A percentile compares a stretch with the other conserved stretches of the same genome.
phyloP scores from a whole-genome alignment of 208 protist genomes.

The Crithidia bombi region DNA sequence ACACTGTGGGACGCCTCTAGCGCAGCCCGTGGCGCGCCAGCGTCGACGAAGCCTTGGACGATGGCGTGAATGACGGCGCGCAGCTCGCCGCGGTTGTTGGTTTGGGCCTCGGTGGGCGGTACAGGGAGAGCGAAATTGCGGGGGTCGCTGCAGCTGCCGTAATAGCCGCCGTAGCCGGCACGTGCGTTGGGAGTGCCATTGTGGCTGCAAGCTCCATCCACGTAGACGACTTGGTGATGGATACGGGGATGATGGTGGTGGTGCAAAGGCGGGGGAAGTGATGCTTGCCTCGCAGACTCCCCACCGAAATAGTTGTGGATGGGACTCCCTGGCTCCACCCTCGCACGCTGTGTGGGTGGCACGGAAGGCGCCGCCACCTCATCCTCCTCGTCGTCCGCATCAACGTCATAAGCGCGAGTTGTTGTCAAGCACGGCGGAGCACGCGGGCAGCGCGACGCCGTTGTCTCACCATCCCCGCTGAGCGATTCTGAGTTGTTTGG shows the following conservation, averaged over 20 bases:
- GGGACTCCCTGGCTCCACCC: background rate
- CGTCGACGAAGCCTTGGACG: constrained; percentile 47
- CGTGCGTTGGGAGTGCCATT: constrained; percentile 59
- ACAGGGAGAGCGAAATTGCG: constrained; percentile 78
- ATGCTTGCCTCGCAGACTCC: background rate
- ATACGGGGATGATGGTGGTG: background rate
- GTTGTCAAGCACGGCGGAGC: background rate
- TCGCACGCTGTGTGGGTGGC: background rate
- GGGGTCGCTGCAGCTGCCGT: constrained; percentile 52
- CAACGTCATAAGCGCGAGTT: background rate
- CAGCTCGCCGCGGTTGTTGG: constrained; percentile 88
- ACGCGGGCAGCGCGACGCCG: background rate
- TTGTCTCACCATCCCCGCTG: background rate
- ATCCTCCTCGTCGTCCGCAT: background rate
- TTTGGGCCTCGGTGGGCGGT: constrained; percentile 59
- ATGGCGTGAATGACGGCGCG: constrained; percentile 79
- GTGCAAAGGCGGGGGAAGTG: background rate
- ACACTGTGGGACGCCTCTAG: constrained; percentile 15
- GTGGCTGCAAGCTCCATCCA: constrained; percentile 81
- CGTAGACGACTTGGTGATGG: constrained; percentile 57
- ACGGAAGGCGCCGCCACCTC: background rate
- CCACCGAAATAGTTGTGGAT: background rate
- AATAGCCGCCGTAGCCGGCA: constrained; percentile 85
- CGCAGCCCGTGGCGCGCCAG: constrained; percentile 4
- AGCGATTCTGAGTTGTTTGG: background rate